Percentiles rank a stretch among this genome's conserved stretches.
phyloP scores from a whole-genome alignment of 805 yeast genomes.

The Candida lessepsii region DNA sequence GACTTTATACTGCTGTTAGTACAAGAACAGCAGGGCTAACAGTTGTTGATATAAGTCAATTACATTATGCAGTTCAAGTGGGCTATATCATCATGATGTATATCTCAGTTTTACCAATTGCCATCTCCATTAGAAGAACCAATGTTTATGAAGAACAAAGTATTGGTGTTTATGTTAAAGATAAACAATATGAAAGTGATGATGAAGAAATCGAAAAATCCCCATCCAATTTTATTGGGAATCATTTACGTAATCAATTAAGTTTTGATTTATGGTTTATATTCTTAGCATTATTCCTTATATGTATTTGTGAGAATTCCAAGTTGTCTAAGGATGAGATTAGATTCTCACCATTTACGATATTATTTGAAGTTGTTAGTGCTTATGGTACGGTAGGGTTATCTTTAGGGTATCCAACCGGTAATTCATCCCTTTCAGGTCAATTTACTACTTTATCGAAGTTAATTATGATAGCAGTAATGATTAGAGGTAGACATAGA shows the following conservation, averaged over 20 bases:
- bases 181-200: constrained; percentile 24
- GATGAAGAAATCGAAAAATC: constrained; percentile 37
- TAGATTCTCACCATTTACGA: constrained; percentile 63
- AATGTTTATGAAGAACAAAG: constrained; percentile 98
- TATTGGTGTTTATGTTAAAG: constrained; percentile 72
- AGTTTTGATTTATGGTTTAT: constrained; percentile 95
- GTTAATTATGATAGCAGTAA: constrained; percentile 80
- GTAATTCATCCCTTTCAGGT: constrained; percentile 67
- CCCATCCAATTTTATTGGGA: constrained; percentile 67
- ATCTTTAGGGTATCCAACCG: constrained; percentile 76
- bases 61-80: constrained; percentile 92
- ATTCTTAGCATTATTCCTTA: constrained; percentile 77
- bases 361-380: constrained; percentile 84
- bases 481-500: constrained; percentile 95
- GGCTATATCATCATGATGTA: constrained; percentile 97
- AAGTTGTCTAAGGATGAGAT: constrained; percentile 45
- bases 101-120: constrained; percentile 92
- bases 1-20: constrained; percentile 85
- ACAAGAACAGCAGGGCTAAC: constrained; percentile 94
- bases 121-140: constrained; percentile 93
- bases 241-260: constrained; percentile 87
- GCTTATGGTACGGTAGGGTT: constrained; percentile 98
- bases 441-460: constrained; percentile 74
- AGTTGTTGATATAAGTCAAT: constrained; percentile 61
- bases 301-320: constrained; percentile 81